These are phyloP conservation scores for Vachellia pachyceras DNA, from an alignment of 306 rosid species.

Conservation along the genomic window DNA sequence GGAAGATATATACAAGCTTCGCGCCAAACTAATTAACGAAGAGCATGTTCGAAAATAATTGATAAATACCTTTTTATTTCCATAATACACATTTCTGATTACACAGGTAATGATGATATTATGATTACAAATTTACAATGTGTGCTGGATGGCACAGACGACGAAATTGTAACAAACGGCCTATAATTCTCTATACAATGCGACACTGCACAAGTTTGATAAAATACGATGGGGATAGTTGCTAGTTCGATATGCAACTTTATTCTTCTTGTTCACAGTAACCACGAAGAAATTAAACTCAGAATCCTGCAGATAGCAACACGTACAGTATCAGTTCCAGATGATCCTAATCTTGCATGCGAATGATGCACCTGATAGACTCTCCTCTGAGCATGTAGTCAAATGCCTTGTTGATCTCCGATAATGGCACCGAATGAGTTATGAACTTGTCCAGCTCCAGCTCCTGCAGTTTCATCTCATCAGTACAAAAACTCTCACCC, in stretches of 20 bases:
- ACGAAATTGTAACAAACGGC: background rate
- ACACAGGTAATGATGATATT: background rate
- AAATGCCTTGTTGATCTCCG: conserved; percentile 56
- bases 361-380: conserved; percentile 53
- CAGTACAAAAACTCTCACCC: background rate
- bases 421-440: conserved; percentile 54
- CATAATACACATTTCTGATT: too few species aligned
- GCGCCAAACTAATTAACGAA: too few species aligned
- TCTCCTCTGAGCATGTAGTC: conserved; percentile 56
- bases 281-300: background rate
- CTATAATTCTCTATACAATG: background rate
- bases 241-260: background rate
- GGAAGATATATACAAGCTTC: too few species aligned
- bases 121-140: background rate
- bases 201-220: background rate
- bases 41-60: too few species aligned
- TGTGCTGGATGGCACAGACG: background rate
- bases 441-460: conserved; percentile 61
- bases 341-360: conserved; percentile 24
- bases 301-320: background rate
- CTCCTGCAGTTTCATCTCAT: conserved; percentile 39
- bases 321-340: too few species aligned
- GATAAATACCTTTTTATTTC: too few species aligned
- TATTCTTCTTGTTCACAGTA: background rate
- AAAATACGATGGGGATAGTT: background rate